Percentiles rank a stretch among this genome's conserved stretches.
Evolutionary conservation across 495 filamentous ascomycete species (phyloP).

Genomic region (Aspergillus bridgeri): DNA sequence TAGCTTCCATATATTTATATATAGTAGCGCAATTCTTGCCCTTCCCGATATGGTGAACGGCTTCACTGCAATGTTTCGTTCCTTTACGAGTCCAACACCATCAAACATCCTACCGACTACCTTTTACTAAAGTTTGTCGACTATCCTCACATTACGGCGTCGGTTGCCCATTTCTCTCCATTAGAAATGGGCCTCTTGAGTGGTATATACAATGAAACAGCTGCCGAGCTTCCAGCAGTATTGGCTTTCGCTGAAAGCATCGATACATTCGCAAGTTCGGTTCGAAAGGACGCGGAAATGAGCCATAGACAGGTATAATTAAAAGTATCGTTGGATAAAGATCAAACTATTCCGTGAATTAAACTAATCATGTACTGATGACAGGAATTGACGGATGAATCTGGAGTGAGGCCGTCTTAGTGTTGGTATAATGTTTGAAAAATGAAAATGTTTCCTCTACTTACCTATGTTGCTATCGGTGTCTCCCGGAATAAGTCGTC

Average conservation of each 20-base stretch:
- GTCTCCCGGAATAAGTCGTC: conserved; percentile 72
- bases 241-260: conserved; percentile 41
- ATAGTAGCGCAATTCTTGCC: too few relatives aligned
- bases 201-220: conserved; percentile 73
- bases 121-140: too few relatives aligned
- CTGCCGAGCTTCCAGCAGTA: conserved; percentile 30
- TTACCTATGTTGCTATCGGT: conserved; percentile 80
- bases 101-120: too few relatives aligned
- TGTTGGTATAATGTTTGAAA: conserved; percentile 75
- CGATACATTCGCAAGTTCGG: conserved; percentile 29
- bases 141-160: conserved; percentile 62
- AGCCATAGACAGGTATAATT: conserved; percentile 24
- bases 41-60: too few relatives aligned
- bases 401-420: conserved; percentile 64
- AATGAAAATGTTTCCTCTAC: conserved; percentile 69
- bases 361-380: conserved; percentile 16
- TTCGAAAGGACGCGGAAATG: conserved; percentile 26
- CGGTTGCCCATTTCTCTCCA: conserved; percentile 71
- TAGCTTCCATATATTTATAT: too few relatives aligned
- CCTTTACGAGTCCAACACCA: too few relatives aligned
- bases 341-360: background rate
- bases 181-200: conserved; percentile 70
- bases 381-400: conserved; percentile 62
- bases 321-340: conserved; percentile 19
- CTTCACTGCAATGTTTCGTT: too few relatives aligned